These are phyloP conservation scores for Diaporthe capsici DNA, from an alignment of 2,329 filamentous ascomycete species.

Conservation along the genomic window DNA sequence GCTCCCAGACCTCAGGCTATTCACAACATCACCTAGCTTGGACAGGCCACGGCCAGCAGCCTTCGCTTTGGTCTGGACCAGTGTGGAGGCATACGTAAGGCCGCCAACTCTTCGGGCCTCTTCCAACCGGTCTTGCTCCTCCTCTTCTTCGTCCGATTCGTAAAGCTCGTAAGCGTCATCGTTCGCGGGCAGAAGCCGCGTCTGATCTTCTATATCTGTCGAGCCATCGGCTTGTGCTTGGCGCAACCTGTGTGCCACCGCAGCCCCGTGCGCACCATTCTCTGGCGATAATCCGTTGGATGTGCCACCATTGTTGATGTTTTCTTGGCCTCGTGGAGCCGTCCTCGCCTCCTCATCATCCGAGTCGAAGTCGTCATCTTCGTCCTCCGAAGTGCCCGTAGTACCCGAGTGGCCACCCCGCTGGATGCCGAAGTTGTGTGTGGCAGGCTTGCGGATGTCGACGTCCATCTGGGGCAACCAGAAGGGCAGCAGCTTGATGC, in stretches of 20 bases:
- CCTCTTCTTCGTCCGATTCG: constrained; percentile 89
- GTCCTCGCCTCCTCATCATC: constrained; percentile 70
- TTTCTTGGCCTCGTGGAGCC: constrained; percentile 19
- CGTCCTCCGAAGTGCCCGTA: constrained; percentile 82
- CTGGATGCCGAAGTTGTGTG: constrained; percentile 91
- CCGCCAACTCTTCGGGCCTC: constrained; percentile 84
- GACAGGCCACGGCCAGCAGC: constrained; percentile 58
- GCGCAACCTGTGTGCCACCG: constrained; percentile 45
- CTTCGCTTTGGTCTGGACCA: constrained; percentile 64
- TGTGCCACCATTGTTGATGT: constrained; percentile 36
- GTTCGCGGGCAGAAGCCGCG: constrained; percentile 67
- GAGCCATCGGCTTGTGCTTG: constrained; percentile 54
- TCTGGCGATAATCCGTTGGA: constrained; percentile 46
- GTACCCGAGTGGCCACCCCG: constrained; percentile 81
- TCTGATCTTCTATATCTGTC: constrained; percentile 85
- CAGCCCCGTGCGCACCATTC: constrained; percentile 54
- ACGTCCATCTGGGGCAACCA: constrained; percentile 99
- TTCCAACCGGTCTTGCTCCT: constrained; percentile 81
- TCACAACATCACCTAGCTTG: constrained; percentile 61
- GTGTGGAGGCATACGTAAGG: constrained; percentile 78
- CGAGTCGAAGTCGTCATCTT: constrained; percentile 78
- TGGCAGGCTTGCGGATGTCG: constrained; percentile 94
- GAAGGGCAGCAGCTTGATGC: constrained; percentile 92
- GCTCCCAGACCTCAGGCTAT: constrained; percentile 69
- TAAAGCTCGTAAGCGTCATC: constrained; percentile 88